These are phyloP conservation scores for Herpetomonas tarakana DNA, from an alignment of 208 protist species.

Conservation along the genomic window DNA sequence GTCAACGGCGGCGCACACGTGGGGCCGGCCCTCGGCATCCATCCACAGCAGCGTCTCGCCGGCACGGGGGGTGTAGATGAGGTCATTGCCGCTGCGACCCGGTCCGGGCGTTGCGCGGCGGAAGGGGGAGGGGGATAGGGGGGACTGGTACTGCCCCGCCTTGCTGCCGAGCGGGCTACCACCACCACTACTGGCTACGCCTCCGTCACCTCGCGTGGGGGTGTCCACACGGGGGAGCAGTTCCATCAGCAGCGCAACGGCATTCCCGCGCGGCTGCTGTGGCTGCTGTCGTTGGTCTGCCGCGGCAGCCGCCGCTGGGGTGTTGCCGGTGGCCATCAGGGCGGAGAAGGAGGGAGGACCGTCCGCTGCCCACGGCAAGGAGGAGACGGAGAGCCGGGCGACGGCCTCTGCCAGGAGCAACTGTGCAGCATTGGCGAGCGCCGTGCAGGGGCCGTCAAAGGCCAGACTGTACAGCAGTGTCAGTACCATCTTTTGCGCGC, in stretches of 20 bases:
- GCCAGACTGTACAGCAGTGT: background rate
- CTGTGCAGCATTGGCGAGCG: background rate
- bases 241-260: background rate
- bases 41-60: constrained; percentile 22
- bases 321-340: background rate
- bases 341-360: background rate
- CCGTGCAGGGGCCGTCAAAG: background rate
- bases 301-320: background rate
- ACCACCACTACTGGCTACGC: no score
- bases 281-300: no score
- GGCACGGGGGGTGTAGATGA: background rate
- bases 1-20: constrained; percentile 8
- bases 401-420: background rate
- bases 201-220: no score
- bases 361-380: no score
- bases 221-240: background rate
- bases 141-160: no score
- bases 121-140: no score
- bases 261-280: background rate
- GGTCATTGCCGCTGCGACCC: background rate
- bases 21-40: constrained; percentile 10
- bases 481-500: background rate
- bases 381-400: background rate
- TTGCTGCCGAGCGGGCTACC: background rate
- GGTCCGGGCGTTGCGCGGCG: no score